A percentile compares a stretch with the other conserved stretches of the same genome.
These are phyloP conservation scores for Stellera chamaejasme DNA, from an alignment of 345 rosid genomes.

Conservation along the genomic window DNA sequence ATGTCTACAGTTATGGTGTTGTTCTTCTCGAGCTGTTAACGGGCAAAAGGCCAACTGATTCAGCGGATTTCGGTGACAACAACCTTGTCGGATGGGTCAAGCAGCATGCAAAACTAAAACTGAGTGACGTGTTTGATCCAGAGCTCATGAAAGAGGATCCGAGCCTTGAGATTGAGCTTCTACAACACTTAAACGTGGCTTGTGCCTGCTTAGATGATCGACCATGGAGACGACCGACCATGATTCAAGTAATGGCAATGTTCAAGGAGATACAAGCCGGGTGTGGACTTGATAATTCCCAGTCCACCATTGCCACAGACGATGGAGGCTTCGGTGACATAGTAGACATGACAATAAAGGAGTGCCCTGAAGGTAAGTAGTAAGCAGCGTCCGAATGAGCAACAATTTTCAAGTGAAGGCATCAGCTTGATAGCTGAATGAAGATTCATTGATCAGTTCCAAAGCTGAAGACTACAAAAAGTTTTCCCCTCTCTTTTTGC, in stretches of 20 bases:
- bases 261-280: conserved; percentile 82
- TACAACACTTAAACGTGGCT: conserved; percentile 65
- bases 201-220: conserved; percentile 81
- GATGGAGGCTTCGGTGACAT: conserved; percentile 62
- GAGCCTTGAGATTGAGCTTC: conserved; percentile 58
- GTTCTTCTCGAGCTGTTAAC: conserved; percentile 87
- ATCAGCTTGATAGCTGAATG: conserved; percentile 16
- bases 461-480: not conserved
- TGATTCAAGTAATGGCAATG: conserved; percentile 70
- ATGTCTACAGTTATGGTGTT: conserved; percentile 93
- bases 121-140: conserved; percentile 77
- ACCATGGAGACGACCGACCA: conserved; percentile 56
- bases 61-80: conserved; percentile 94
- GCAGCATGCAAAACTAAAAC: conserved; percentile 67
- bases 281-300: conserved; percentile 57
- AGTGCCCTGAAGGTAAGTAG: conserved; percentile 56
- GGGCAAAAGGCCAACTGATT: conserved; percentile 85
- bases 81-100: conserved; percentile 98
- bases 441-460: conserved; percentile 12
- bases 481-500: conserved; percentile 24
- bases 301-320: conserved; percentile 57
- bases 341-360: conserved; percentile 79
- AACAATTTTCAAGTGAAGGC: conserved; percentile 16
- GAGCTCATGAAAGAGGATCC: conserved; percentile 72
- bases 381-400: not conserved